Base-by-base conservation (phyloP, 2,329 filamentous ascomycete species). In the Pestalotiopsis sp. region DNA sequence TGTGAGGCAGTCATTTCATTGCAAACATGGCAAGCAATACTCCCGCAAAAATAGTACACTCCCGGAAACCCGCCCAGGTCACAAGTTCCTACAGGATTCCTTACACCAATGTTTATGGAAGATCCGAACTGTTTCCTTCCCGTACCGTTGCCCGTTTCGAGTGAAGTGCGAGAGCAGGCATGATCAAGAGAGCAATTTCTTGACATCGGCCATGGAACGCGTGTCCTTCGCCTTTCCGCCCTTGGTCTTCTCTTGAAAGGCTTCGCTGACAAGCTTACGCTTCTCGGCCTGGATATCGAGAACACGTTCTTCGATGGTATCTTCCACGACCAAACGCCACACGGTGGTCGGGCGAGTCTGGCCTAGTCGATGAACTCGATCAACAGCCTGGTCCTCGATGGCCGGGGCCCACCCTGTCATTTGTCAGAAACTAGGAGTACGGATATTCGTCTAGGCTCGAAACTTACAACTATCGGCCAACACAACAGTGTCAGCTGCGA, bases 301-400 rank as follows among this genome's bases (percentile, higher is more conserved):
- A 23, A 97, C 94, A 0, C 90, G 85, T 78, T 97, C 92, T 78
- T 97, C 95, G 4, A 97, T 90, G 7, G 88, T 92, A 1, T 85
- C 88, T 73, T 97, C 92, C 82, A 97, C 92, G 1, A 97, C 88
- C 11, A 97, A 83, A 61, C 94, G 85, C 85, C 93, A 96, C 1
- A 97, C 91, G 1, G 89, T 94, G 0, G 92, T 94, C 70, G 91
- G 87, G 49, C 92, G 87, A 71, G 87, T 95, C 81, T 97, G 95
- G 0, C 94, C 94, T 0, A 97, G 85, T 0, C 94, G 87, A 77
- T 97, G 93, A 6, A 97, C 94, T 4, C 94, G 91, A 77, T 97
- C 94, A 2, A 97, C 87, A 3, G 95, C 95, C 77, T 97, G 94
- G 73, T 97, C 94, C 79, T 97, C 94, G 67, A 97, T 96, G 0